These are phyloP conservation scores for Aspergillus biplanus DNA, from an alignment of 495 filamentous ascomycete genomes.

Conservation along the genomic window DNA sequence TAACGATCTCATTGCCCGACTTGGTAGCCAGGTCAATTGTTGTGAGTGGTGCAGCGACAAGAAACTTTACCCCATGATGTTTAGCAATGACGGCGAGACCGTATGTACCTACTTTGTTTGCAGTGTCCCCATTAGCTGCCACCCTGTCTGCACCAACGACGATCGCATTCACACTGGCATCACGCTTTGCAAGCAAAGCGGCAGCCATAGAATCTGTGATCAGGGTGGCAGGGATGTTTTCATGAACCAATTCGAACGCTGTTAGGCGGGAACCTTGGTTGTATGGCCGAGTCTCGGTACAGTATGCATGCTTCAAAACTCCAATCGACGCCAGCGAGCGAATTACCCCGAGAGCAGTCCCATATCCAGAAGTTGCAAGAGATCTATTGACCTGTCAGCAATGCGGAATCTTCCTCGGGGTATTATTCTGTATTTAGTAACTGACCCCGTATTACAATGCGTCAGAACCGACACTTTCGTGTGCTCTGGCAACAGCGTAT, in stretches of 20 bases:
- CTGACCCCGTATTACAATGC: constrained; percentile 94
- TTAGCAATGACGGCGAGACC: constrained; percentile 81
- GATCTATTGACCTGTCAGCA: constrained; percentile 54
- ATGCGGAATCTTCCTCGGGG: background rate
- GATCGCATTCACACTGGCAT: constrained; percentile 73
- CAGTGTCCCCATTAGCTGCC: constrained; percentile 94
- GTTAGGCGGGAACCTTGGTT: constrained; percentile 96
- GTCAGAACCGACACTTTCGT: constrained; percentile 75
- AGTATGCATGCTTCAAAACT: constrained; percentile 78
- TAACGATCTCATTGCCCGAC: constrained; percentile 76
- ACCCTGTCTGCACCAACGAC: constrained; percentile 95
- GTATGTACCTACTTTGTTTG: constrained; percentile 99
- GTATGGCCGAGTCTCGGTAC: constrained; percentile 95
- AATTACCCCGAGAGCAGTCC: constrained; percentile 92
- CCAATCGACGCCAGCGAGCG: constrained; percentile 72
- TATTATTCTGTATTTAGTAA: background rate
- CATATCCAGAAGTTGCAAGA: constrained; percentile 93
- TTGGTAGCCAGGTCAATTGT: constrained; percentile 85
- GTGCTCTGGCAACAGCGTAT: constrained; percentile 39
- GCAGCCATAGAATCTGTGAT: constrained; percentile 98
- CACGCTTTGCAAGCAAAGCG: constrained; percentile 69
- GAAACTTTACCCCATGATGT: constrained; percentile 87
- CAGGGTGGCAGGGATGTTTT: constrained; percentile 87
- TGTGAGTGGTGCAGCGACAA: constrained; percentile 92
- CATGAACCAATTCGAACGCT: constrained; percentile 92